phyloP scores from a whole-genome alignment of 345 rosid genomes.

The Murraya paniculata region DNA sequence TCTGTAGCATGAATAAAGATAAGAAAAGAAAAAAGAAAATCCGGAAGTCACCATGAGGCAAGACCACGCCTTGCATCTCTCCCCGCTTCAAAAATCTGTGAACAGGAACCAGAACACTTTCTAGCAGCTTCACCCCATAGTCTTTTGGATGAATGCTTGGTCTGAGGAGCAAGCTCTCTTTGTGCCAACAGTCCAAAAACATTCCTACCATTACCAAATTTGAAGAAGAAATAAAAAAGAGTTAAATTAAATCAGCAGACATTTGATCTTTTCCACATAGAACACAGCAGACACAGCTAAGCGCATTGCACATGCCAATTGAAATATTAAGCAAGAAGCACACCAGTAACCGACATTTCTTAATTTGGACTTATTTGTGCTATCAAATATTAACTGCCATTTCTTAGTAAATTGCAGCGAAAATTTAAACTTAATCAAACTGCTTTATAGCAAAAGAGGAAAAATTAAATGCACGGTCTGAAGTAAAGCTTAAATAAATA shows the following conservation, averaged over 20 bases:
- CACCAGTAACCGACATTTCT: too few relatives aligned
- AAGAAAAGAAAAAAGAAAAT: neutral
- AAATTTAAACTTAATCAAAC: neutral
- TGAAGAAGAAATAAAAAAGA: too few relatives aligned
- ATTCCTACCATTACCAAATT: slow-evolving; percentile 30
- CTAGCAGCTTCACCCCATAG: slow-evolving; percentile 54
- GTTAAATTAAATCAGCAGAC: too few relatives aligned
- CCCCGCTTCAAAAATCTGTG: slow-evolving; percentile 28
- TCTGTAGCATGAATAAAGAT: neutral
- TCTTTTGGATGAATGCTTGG: slow-evolving; percentile 54
- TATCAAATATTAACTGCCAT: neutral
- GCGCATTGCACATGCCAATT: too few relatives aligned
- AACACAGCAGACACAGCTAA: too few relatives aligned
- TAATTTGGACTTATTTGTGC: neutral
- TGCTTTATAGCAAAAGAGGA: neutral
- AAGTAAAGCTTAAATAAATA: neutral
- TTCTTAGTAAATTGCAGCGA: neutral
- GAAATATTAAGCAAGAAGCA: too few relatives aligned
- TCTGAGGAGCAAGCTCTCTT: slow-evolving; percentile 66
- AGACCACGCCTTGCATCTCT: slow-evolving; percentile 69
- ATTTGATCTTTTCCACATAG: too few relatives aligned
- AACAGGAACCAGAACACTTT: slow-evolving; percentile 27
- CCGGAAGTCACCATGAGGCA: slow-evolving; percentile 54
- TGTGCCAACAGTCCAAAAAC: slow-evolving; percentile 54
- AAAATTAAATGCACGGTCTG: neutral